These are phyloP conservation scores for Wallacemonas sp. DNA, from an alignment of 208 protist genomes.

Conservation along the genomic window DNA sequence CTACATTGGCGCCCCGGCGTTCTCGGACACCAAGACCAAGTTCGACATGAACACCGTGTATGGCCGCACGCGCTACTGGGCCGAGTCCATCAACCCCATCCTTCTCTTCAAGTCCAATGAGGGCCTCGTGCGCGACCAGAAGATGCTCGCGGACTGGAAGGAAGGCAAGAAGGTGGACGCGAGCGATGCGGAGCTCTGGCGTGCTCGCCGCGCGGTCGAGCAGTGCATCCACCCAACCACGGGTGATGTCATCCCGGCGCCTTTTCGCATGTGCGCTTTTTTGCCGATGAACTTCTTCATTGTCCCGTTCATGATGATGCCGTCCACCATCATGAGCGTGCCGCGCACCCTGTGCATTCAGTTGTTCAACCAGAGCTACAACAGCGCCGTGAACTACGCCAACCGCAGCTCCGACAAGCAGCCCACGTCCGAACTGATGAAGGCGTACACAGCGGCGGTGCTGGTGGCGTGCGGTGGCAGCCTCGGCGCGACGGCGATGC, in stretches of 20 bases:
- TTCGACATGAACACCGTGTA: constrained; percentile 83
- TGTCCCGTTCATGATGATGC: constrained; percentile 89
- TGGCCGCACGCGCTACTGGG: constrained; percentile 87
- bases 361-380: constrained; percentile 95
- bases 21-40: constrained; percentile 61
- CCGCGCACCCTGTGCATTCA: constrained; percentile 86
- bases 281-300: constrained; percentile 92
- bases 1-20: constrained; percentile 31
- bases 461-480: constrained; percentile 63
- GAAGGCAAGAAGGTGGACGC: constrained; percentile 27
- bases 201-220: constrained; percentile 82
- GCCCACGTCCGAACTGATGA: constrained; percentile 67
- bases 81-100: constrained; percentile 80
- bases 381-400: constrained; percentile 94
- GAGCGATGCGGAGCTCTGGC: constrained; percentile 78
- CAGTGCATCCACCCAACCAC: constrained; percentile 92
- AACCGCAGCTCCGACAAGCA: constrained; percentile 93
- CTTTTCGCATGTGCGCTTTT: constrained; percentile 93
- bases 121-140: constrained; percentile 41
- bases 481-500: constrained; percentile 61
- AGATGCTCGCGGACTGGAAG: constrained; percentile 53
- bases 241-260: constrained; percentile 81
- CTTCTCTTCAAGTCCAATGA: constrained; percentile 65
- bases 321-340: constrained; percentile 65
- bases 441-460: constrained; percentile 83